phyloP scores from a whole-genome alignment of 495 filamentous ascomycete genomes.

The Articulospora tetracladia region DNA sequence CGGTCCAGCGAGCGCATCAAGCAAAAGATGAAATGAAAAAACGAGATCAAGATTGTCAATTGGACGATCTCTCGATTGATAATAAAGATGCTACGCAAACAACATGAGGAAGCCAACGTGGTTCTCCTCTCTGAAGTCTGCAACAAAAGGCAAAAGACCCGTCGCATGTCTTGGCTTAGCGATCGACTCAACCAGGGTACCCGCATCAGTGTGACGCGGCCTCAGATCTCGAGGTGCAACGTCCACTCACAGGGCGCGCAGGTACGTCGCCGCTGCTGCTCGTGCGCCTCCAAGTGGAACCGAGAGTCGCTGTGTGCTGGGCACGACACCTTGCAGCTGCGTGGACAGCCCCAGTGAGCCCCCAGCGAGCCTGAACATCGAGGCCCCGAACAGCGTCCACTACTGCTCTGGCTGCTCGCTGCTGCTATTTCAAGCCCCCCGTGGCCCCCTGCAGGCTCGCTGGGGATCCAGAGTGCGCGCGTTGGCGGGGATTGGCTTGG shows the following conservation, averaged over 20 bases:
- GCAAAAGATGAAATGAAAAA: neutral
- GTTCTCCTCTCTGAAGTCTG: neutral
- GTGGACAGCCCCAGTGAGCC: neutral
- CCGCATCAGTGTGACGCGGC: slow-evolving; percentile 20
- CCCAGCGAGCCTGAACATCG: neutral
- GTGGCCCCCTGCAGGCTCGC: neutral
- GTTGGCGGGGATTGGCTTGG: neutral
- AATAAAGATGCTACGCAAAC: neutral
- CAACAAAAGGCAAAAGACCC: neutral
- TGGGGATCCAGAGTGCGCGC: neutral
- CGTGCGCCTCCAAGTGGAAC: slow-evolving; percentile 11
- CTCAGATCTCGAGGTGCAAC: slow-evolving; percentile 2
- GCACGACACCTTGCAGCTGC: neutral
- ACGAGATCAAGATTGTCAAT: neutral
- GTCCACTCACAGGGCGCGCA: neutral
- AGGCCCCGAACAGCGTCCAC: neutral
- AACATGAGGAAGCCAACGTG: neutral
- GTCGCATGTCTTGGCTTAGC: slow-evolving; percentile 18
- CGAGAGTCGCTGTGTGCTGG: neutral
- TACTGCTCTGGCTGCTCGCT: too few relatives aligned
- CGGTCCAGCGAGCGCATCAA: neutral
- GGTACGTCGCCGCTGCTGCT: neutral
- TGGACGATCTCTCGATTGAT: neutral
- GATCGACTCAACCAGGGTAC: slow-evolving; percentile 1
- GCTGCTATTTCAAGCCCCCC: too few relatives aligned